These are phyloP conservation scores for Martiniozyma abietophila DNA, from an alignment of 805 yeast genomes.

Conservation along the genomic window DNA sequence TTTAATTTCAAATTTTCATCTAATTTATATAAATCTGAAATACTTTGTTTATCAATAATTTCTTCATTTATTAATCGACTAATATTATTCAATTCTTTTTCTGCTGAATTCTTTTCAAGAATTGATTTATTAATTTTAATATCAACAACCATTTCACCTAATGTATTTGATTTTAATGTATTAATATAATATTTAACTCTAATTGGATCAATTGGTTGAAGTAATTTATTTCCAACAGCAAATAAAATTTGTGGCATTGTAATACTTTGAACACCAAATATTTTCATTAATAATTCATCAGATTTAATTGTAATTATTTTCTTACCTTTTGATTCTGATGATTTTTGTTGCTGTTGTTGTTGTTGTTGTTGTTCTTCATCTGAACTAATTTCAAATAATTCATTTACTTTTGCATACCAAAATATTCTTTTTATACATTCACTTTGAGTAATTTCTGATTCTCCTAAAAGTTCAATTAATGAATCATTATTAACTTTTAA, in stretches of 20 bases:
- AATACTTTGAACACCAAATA: constrained; percentile 43
- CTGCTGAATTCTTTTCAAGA: constrained; percentile 30
- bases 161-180: constrained; percentile 67
- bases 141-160: constrained; percentile 76
- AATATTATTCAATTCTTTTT: constrained; percentile 30
- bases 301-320: constrained; percentile 25
- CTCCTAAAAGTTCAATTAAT: constrained; percentile 64
- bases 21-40: constrained; percentile 29
- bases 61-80: constrained; percentile 36
- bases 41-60: constrained; percentile 32
- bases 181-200: constrained; percentile 63
- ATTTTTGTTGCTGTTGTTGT: too few species aligned
- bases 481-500: constrained; percentile 52
- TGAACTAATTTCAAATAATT: constrained; percentile 27
- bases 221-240: constrained; percentile 53
- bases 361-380: constrained; percentile 12
- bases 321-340: constrained; percentile 10
- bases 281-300: constrained; percentile 37
- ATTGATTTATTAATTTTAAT: constrained; percentile 43
- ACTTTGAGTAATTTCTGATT: constrained; percentile 73
- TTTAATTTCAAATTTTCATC: constrained; percentile 35
- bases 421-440: constrained; percentile 47
- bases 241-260: constrained; percentile 68
- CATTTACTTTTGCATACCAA: constrained; percentile 29
- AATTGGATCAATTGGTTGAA: constrained; percentile 74